Base-by-base conservation (phyloP, 31 red algal species). In the Asparagopsis taxiformis region DNA sequence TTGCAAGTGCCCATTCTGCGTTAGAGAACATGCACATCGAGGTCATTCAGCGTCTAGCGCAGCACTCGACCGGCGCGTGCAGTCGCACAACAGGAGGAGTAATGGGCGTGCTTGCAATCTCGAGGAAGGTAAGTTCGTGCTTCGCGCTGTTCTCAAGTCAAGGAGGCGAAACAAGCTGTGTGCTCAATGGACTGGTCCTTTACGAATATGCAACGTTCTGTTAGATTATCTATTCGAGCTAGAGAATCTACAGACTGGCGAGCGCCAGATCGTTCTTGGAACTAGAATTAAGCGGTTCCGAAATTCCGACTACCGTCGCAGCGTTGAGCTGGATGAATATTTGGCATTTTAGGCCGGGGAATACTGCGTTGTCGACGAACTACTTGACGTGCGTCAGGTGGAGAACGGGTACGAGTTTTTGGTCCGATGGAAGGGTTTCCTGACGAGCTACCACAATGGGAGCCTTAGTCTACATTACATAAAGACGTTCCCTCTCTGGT, bases 151-250 rank as follows among this genome's bases (percentile, higher is more conserved):
- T n/a, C 7, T 7, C 9, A 5, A 58, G 25, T 13, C n/a, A 5
- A 29, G 20, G 21, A 21, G 19, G 21, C 54, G 54, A 29, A 21
- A 58, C 54, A 58, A 58, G 54, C 19, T 58, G 41, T 6, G 41
- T 13, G 41, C 13, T 9, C 41, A 13, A 46, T 46, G 41, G 41
- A 13, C 6, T 9, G 54, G 54, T n/a, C 25, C 54, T 26, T 13
- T 21, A n/a, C 19, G 54, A 21, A n/a, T 58, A 13, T 6, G 6
- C 54, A 21, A 29, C 7, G 54, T 7, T 26, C 21, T 26, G 5
- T 58, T n/a, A 21, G 54, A 58, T 5, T 58, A 21, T 7, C n/a
- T 58, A 7, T 58, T 58, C 25, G 54, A 58, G 20, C 8, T 58
- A 5, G 54, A 58, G 54, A 21, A 58, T n/a, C n/a, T 58, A 5